Evolutionary conservation across 257 asterid species (phyloP), one percentile per base, ranked within the genome.

Genomic region (Jacaranda copaia): DNA sequence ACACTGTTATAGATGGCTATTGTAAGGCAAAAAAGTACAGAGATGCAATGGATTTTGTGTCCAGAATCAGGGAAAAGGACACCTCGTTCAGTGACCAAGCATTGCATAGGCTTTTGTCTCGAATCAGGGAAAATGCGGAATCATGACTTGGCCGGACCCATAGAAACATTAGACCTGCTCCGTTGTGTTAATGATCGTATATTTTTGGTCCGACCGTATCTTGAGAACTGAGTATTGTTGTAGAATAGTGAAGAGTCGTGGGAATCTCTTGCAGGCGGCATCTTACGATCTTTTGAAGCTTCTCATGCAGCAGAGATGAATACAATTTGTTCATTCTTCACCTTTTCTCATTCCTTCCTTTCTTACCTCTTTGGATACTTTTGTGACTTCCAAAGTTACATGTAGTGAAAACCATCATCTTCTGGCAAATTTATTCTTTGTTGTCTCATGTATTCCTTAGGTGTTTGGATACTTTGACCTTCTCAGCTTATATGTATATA

Each of bases 1-100:
- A 90, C 70, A 89, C 92, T 13, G 60, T 89, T 20, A 84, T 95
- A 55, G 96, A 93, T 73, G 99, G 98, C 43, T 95, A 91, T 73
- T 91, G 99, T 71, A 95, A 82, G 89, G 91, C 91, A 12, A 93
- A 79, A 67, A 80, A 82, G 85, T 89, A 84, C 40, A 86, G 68
- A 62, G 97, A 93, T 38, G 97, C 96, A 13, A 79, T 81, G 87
- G 97, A 95, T 46, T 95, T 91, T 48, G 88, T 89, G 75, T 82
- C 90, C 7, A 79, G 78, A 20, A 90, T 91, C 65, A 81, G 48
- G 77, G 88, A 90, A 71, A 83, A 71, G 75, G 98, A 95, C 42
- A 8, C 76, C 49, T 79, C 75, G 2, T 89, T 20, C 77, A 80
- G 83, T 19, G 97, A 91, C 72, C 80, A 82, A 72, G 83, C 88